Evolutionary conservation across 768 basidiomycete genomes (phyloP).

Genomic region (Cystofilobasidium macerans): DNA sequence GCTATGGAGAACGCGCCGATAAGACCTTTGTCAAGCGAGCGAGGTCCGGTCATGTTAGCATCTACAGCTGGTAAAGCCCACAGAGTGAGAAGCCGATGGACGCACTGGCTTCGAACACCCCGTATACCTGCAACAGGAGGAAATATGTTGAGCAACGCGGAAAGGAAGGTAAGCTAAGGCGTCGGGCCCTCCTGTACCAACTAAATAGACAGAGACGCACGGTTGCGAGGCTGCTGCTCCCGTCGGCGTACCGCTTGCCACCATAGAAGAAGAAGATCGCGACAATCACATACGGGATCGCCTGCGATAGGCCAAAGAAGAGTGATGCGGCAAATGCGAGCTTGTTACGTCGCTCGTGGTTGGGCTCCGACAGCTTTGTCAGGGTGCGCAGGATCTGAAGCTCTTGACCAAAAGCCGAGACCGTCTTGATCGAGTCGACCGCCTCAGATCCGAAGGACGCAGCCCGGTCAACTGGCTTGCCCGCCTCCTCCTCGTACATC

Average conservation of each 20-base stretch:
- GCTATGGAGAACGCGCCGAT: slow-evolving; percentile 15
- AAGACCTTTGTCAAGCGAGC: no score
- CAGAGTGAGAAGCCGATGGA: no score
- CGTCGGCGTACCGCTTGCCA: background rate
- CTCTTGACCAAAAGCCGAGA: slow-evolving; percentile 22
- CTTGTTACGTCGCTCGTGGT: slow-evolving; percentile 6
- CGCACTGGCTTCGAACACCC: slow-evolving; percentile 18
- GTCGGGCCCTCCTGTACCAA: background rate
- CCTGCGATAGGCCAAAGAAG: slow-evolving; percentile 16
- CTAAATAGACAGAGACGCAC: background rate
- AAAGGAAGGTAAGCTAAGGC: background rate
- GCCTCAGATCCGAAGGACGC: slow-evolving; percentile 5
- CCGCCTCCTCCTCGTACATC: slow-evolving; percentile 1
- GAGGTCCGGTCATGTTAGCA: no score
- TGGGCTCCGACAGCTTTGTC: slow-evolving; percentile 11
- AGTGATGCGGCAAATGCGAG: slow-evolving; percentile 1
- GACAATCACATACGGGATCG: background rate
- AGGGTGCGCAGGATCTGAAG: background rate
- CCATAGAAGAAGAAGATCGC: slow-evolving; percentile 19
- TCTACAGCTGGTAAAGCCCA: no score
- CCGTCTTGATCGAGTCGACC: slow-evolving; percentile 23
- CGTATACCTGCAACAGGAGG: slow-evolving; percentile 4
- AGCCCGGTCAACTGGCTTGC: slow-evolving; percentile 1
- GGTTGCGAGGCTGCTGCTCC: background rate
- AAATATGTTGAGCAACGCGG: background rate